Base-by-base conservation (phyloP, 768 basidiomycete genomes). In the Boletus insuetus region DNA sequence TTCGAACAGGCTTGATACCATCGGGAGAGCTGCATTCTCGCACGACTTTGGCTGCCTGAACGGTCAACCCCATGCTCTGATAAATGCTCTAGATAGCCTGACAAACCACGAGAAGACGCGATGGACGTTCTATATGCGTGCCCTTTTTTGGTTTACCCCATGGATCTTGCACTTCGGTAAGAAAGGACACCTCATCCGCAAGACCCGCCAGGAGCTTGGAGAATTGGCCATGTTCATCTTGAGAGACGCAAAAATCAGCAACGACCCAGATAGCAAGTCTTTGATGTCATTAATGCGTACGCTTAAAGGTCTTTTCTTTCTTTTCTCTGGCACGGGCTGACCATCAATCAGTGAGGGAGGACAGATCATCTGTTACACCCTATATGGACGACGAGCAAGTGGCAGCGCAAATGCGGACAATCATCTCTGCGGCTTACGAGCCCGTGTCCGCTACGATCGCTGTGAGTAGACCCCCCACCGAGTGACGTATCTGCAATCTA, bases 121-220 rank as follows among this genome's bases (percentile, higher is more conserved):
- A n/a, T 77, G 79, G 46, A 82, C 82, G 4, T 84, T 85, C 64
- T 84, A 84, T 59, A 84, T 84, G 76, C 79, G 82, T 38, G 81
- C 85, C 37, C 70, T 85, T 24, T 84, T 85, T 53, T 84, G 81
- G 82, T 65, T 82, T 16, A 77, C 81, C 26, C 84, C 84, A 3
- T 74, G 79, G 40, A 77, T 85, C 45, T 63, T 84, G 14, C 74
- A 75, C 26, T 74, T 84, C 13, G 82, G 84, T 5, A 76, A 79
- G 68, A 84, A 84, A 62, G 82, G 82, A 12, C 69, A 77, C 51
- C 80, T 83, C 77, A 82, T 86, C 49, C 74, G 76, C 54, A 71
- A 72, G 55, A 78, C 82, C 16, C 82, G 80, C 56, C 64, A 69
- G n/a, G 79, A 82, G 53, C 77, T 85, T 37, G 82, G 82, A 29